Percentiles rank a stretch among this genome's conserved stretches.
Conservation (phyloP, 2,329 filamentous ascomycete species). For the Claviceps purpurea region DNA sequence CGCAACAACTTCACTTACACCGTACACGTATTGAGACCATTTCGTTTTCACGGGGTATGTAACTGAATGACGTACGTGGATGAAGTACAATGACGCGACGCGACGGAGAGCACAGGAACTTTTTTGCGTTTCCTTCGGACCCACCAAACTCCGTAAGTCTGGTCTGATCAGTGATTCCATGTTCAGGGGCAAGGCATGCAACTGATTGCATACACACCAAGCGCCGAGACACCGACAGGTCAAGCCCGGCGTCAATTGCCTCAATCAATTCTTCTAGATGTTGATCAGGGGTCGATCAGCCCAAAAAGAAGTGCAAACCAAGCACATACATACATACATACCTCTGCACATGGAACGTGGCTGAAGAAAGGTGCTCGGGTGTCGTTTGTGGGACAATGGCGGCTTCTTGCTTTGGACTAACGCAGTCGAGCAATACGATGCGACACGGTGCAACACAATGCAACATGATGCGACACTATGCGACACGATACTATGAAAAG, state of each 20-base stretch:
- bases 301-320: not conserved
- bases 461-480: not conserved
- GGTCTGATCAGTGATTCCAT: too few relatives aligned
- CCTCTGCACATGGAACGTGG: not conserved
- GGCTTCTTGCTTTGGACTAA: not conserved
- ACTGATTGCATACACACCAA: not conserved
- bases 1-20: too few relatives aligned
- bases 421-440: not conserved
- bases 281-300: not conserved
- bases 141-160: too few relatives aligned
- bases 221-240: not conserved
- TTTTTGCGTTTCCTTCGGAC: too few relatives aligned
- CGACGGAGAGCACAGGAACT: too few relatives aligned
- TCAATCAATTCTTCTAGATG: not conserved
- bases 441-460: not conserved
- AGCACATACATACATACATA: not conserved
- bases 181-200: too few relatives aligned
- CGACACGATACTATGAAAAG: not conserved
- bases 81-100: too few relatives aligned
- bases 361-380: not conserved
- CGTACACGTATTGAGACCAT: too few relatives aligned
- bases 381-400: not conserved
- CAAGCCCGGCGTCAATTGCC: not conserved
- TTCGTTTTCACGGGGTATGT: too few relatives aligned
- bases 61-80: too few relatives aligned